These are phyloP conservation scores for Skeletonema marinoi DNA, from an alignment of 108 stramenopile genomes.

Conservation along the genomic window DNA sequence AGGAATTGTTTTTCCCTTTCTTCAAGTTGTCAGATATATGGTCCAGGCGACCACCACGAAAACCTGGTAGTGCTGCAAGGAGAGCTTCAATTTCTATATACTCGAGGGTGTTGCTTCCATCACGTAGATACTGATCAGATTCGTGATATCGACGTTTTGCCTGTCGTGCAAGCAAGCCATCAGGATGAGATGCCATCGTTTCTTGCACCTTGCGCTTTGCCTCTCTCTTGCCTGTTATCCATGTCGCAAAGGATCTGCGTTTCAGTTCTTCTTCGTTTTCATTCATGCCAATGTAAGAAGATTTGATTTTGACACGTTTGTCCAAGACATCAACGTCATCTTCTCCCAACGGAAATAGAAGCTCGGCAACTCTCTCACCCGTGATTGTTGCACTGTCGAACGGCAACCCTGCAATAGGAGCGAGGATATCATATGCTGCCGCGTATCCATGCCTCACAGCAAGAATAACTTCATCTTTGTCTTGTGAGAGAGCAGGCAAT, in stretches of 20 bases:
- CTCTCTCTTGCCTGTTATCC: conserved; percentile 47
- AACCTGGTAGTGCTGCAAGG: conserved; percentile 51
- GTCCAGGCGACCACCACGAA: conserved; percentile 37
- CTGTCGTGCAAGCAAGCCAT: conserved; percentile 29
- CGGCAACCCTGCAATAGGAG: conserved; percentile 44
- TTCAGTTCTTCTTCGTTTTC: conserved; percentile 23
- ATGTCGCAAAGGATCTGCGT: conserved; percentile 37
- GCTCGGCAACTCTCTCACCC: conserved; percentile 42
- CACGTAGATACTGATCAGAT: conserved; percentile 47
- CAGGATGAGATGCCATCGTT: conserved; percentile 27
- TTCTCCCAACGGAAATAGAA: conserved; percentile 44
- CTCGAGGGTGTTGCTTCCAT: conserved; percentile 39
- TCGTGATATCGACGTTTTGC: conserved; percentile 35
- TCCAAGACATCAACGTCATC: conserved; percentile 45
- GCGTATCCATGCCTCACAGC: conserved; percentile 55
- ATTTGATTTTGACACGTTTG: conserved; percentile 43
- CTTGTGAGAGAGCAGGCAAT: conserved; percentile 49
- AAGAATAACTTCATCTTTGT: conserved; percentile 48
- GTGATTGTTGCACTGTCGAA: conserved; percentile 40
- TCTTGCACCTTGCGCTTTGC: conserved; percentile 38
- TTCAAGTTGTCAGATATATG: conserved; percentile 44
- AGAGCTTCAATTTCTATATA: conserved; percentile 51
- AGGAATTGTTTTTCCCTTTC: background rate
- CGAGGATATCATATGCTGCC: conserved; percentile 52
- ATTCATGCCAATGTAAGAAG: conserved; percentile 28